These are phyloP conservation scores for Geotrichum ghanense DNA, from an alignment of 805 yeast genomes.

Conservation along the genomic window DNA sequence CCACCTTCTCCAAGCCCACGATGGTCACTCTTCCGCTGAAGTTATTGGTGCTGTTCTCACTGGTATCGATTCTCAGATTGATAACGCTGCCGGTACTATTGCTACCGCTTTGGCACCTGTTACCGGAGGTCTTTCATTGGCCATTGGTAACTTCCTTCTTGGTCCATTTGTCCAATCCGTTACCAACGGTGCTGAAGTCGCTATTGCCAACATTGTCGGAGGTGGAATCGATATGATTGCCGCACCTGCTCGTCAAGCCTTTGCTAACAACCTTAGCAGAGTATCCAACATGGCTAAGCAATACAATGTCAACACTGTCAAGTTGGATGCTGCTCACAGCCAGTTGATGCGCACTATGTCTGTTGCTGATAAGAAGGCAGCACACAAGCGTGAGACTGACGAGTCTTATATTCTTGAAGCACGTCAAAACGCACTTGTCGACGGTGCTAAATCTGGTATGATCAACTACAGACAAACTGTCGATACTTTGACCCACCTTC, in stretches of 20 bases:
- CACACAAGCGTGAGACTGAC: background rate
- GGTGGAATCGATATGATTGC: conserved; percentile 9
- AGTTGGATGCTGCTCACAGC: background rate
- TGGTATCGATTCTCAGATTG: conserved; percentile 18
- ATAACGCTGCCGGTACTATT: conserved; percentile 12
- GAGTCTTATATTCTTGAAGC: background rate
- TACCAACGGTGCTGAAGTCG: conserved; percentile 17
- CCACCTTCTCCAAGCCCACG: background rate
- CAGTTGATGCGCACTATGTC: too few relatives aligned
- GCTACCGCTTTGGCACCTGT: conserved; percentile 8
- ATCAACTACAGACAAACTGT: conserved; percentile 14
- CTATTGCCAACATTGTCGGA: conserved; percentile 13
- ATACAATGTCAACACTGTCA: background rate
- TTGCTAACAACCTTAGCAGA: background rate
- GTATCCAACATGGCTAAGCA: background rate
- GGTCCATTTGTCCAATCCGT: conserved; percentile 16
- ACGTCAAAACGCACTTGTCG: conserved; percentile 2
- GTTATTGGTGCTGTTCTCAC: conserved; percentile 12
- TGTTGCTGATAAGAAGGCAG: too few relatives aligned
- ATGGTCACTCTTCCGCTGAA: conserved; percentile 10
- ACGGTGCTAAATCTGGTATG: conserved; percentile 10
- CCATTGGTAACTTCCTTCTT: conserved; percentile 8
- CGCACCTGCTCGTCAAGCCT: conserved; percentile 6
- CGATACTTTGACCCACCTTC: conserved; percentile 1
- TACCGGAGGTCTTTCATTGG: conserved; percentile 11